Conservation (phyloP, 495 filamentous ascomycete species). For the Aspergillus coremiiformis region DNA sequence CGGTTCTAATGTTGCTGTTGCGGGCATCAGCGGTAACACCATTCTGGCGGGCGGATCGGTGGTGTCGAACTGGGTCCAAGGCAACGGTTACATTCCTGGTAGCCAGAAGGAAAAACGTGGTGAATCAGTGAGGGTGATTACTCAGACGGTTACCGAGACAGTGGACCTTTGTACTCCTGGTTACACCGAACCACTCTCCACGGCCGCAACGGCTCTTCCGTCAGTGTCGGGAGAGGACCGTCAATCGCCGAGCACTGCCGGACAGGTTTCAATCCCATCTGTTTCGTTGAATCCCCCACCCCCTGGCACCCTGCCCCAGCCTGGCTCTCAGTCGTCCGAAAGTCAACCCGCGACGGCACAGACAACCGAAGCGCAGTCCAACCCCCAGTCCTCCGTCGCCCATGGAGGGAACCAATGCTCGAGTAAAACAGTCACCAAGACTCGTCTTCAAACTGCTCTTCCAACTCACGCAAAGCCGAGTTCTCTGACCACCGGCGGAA, state of each 20-base stretch:
- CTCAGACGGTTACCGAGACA: conserved; percentile 21
- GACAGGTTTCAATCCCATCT: too few relatives aligned
- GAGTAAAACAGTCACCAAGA: conserved; percentile 23
- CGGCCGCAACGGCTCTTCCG: neutral
- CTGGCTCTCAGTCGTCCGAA: neutral
- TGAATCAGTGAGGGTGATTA: conserved; percentile 17
- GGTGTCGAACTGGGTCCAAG: conserved; percentile 67
- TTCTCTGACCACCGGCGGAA: conserved; percentile 35
- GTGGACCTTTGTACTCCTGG: conserved; percentile 6
- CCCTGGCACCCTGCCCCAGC: too few relatives aligned
- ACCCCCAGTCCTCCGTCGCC: neutral
- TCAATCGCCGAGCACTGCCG: too few relatives aligned
- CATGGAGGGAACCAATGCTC: conserved; percentile 26
- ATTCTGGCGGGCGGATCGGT: conserved; percentile 67
- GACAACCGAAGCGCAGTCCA: neutral
- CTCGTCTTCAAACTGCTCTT: conserved; percentile 33
- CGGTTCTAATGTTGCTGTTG: conserved; percentile 48
- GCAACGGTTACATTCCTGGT: conserved; percentile 53
- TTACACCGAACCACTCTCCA: neutral
- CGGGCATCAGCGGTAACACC: conserved; percentile 41
- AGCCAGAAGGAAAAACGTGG: conserved; percentile 24
- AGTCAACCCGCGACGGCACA: neutral
- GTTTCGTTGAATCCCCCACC: too few relatives aligned
- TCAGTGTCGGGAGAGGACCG: neutral
- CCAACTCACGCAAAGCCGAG: conserved; percentile 31